These are phyloP conservation scores for Shiraia bambusicola DNA, from an alignment of 2,329 filamentous ascomycete genomes.

Conservation along the genomic window DNA sequence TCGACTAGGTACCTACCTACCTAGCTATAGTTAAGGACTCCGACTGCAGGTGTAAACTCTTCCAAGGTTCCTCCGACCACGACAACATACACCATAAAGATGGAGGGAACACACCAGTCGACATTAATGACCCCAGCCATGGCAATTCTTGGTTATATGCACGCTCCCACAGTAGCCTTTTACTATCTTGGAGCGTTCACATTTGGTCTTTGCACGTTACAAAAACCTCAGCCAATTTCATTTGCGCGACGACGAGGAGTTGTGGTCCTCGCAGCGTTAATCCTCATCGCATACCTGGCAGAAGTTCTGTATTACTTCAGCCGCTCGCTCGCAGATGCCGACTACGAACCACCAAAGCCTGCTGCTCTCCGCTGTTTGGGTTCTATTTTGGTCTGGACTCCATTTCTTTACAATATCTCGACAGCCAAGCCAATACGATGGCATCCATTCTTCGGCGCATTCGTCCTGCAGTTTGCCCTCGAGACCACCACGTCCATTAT, in stretches of 20 bases:
- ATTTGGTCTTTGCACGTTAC: slow-evolving; percentile 34
- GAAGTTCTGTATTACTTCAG: slow-evolving; percentile 40
- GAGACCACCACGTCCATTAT: slow-evolving; percentile 35
- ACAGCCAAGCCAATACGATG: slow-evolving; percentile 28
- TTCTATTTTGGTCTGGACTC: slow-evolving; percentile 38
- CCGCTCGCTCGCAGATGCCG: slow-evolving; percentile 27
- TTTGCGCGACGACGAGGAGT: slow-evolving; percentile 25
- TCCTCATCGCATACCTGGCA: slow-evolving; percentile 28
- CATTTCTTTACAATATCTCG: slow-evolving; percentile 27
- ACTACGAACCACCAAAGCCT: slow-evolving; percentile 36
- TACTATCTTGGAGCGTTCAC: slow-evolving; percentile 32
- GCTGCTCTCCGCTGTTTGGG: slow-evolving; percentile 38
- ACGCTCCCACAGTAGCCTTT: slow-evolving; percentile 35
- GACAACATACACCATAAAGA: slow-evolving; percentile 7
- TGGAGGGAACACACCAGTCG: slow-evolving; percentile 10
- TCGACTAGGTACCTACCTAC: no score
- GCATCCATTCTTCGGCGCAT: slow-evolving; percentile 40
- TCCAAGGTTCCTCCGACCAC: neutral
- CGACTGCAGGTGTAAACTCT: neutral
- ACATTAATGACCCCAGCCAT: slow-evolving; percentile 23
- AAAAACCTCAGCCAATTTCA: slow-evolving; percentile 31
- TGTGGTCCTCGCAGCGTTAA: slow-evolving; percentile 12
- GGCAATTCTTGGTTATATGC: slow-evolving; percentile 36
- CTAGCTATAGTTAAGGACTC: no score
- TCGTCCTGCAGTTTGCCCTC: slow-evolving; percentile 34